These are phyloP conservation scores for Rhizoctonia solani DNA, from an alignment of 1,284 basidiomycete species.

Conservation along the genomic window DNA sequence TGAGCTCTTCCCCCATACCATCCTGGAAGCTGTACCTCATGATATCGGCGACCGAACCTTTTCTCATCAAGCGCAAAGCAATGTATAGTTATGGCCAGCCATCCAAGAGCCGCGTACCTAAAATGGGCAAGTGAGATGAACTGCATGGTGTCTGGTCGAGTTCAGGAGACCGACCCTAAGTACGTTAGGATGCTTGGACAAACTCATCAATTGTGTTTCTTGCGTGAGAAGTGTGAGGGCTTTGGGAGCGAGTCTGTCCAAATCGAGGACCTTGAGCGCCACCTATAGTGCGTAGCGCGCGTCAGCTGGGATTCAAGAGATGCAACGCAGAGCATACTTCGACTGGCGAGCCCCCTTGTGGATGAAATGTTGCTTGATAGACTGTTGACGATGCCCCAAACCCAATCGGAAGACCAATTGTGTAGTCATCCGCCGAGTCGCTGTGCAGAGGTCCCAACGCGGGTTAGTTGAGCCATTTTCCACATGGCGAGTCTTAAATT, in stretches of 20 bases:
- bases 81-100: constrained; percentile 79
- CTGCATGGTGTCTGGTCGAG: background rate
- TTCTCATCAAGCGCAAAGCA: constrained; percentile 86
- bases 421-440: constrained; percentile 71
- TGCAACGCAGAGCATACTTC: constrained; percentile 1
- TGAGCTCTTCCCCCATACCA: constrained; percentile 85
- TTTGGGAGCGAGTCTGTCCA: constrained; percentile 71
- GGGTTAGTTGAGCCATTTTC: constrained; percentile 1
- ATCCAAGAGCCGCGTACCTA: constrained; percentile 85
- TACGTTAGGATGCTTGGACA: constrained; percentile 60
- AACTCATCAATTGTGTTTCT: constrained; percentile 89
- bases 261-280: constrained; percentile 86
- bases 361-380: constrained; percentile 68
- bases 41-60: constrained; percentile 82
- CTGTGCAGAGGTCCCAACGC: constrained; percentile 48
- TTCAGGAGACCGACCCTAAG: constrained; percentile 7
- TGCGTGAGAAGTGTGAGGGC: constrained; percentile 72
- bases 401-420: constrained; percentile 72
- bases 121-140: constrained; percentile 76
- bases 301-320: constrained; percentile 41
- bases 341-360: constrained; percentile 43
- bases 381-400: constrained; percentile 89
- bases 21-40: constrained; percentile 84
- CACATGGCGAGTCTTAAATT: background rate
- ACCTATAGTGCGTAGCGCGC: constrained; percentile 58